Evolutionary conservation across 345 rosid genomes (phyloP), one percentile per base, ranked within the genome.

Genomic region (Populus simonii): DNA sequence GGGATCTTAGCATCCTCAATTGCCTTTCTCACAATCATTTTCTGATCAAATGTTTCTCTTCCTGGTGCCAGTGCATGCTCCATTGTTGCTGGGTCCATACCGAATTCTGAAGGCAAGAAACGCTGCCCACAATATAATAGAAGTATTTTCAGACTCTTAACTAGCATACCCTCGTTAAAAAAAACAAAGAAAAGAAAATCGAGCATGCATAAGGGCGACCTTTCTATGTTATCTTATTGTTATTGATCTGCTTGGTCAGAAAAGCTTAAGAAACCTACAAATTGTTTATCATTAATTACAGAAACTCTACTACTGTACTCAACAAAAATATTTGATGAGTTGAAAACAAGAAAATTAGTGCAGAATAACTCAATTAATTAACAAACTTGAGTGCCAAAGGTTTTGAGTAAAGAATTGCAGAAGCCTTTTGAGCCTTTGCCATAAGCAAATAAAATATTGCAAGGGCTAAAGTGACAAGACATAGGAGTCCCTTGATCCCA

Each of bases 41-140:
- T 95, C 68, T 93, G 86, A 66, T 93, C 99, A 43, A 95, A 93
- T 0, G 96, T 75, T 65, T 84, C 94, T 75, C 90, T 88, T 71
- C 98, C 97, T 0, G 99, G 99, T 29, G 89, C 93, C 12, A 96
- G 74, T 3, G 97, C 98, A 16, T 90, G 72, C 38, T 70, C 87
- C 99, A 95, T 95, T 17, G 85, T 73, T 1, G 96, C 70, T 36
- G 98, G 96, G 78, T 95, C 97, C 85, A 88, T 93, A 5, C 99
- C 99, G 74, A 92, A 95, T 73, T 95, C 99, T 2, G 98, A 93
- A 0, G 97, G 98, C 83, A 95, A 77, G 78, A 95, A 93, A 25
- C 97, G 84, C 98, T 94, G 51, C 59, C 74, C 43, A 16, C 7
- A 17, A 23, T 18, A 18, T 9, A 8, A 53, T 53, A 59, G 13